Conservation (phyloP, 1,139 yeast species). For the Komagataea norvegica region DNA sequence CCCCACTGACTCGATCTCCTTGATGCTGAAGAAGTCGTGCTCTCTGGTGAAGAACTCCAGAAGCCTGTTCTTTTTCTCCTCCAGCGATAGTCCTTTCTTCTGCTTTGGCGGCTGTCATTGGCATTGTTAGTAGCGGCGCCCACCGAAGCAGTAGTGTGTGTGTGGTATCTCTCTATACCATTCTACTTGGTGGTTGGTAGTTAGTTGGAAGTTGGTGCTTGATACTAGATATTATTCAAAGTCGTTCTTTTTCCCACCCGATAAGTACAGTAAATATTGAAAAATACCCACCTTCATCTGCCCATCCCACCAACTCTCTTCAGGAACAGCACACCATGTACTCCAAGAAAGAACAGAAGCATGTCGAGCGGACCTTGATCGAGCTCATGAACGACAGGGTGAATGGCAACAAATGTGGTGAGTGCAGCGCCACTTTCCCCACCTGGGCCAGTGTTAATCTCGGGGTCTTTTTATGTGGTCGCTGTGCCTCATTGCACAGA, state of each 20-base stretch:
- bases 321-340: too few species aligned
- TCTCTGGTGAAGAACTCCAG: conserved; percentile 38
- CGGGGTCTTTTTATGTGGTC: conserved; percentile 69
- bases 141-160: too few species aligned
- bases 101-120: conserved; percentile 26
- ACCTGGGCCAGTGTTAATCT: conserved; percentile 47
- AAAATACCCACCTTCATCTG: too few species aligned
- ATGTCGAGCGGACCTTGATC: conserved; percentile 30
- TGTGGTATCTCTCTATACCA: too few species aligned
- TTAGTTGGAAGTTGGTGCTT: too few species aligned
- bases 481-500: conserved; percentile 76
- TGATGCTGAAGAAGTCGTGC: conserved; percentile 42
- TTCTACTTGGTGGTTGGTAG: too few species aligned
- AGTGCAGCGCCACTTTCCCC: conserved; percentile 61
- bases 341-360: conserved; percentile 8
- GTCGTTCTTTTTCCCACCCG: neutral
- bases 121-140: neutral
- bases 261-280: too few species aligned
- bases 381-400: conserved; percentile 37
- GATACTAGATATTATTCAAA: neutral
- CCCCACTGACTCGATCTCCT: conserved; percentile 46
- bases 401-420: conserved; percentile 64
- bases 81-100: conserved; percentile 34
- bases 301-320: too few species aligned
- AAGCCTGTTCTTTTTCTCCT: conserved; percentile 38